Percentiles rank a stretch among this genome's conserved stretches.
Conservation (phyloP, 139 green algal genomes). For the Tetradesmus lagerheimii region DNA sequence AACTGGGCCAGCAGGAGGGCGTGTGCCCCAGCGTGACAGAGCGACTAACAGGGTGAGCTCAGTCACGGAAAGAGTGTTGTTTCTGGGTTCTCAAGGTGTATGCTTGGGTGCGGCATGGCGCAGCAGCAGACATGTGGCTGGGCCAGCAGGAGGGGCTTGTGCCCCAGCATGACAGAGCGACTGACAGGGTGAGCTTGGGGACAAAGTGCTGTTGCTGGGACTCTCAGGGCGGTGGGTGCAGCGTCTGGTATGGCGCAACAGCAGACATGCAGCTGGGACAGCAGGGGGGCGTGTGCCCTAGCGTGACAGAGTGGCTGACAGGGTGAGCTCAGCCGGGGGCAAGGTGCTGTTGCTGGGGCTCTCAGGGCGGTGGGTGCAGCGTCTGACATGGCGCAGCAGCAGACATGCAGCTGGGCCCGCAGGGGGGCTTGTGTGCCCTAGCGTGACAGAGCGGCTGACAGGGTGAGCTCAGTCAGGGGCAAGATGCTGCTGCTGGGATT, state of each 20-base stretch:
- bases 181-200: background rate
- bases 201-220: no score
- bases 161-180: slow-evolving; percentile 26
- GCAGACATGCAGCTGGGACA: background rate
- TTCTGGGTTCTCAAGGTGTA: no score
- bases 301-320: slow-evolving; percentile 14
- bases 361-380: no score
- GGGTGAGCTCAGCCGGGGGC: background rate
- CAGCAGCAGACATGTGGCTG: slow-evolving; percentile 18
- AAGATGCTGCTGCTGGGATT: no score
- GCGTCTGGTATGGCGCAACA: background rate
- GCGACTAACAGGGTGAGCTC: background rate
- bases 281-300: background rate
- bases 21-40: slow-evolving; percentile 38
- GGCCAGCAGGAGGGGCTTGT: background rate
- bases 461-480: background rate
- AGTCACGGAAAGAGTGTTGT: no score
- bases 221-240: no score
- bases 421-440: background rate
- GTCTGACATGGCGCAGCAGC: background rate
- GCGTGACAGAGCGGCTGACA: slow-evolving; percentile 15
- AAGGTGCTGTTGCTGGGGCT: no score
- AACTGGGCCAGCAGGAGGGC: background rate
- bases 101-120: no score
- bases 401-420: background rate